phyloP scores from a whole-genome alignment of 2,329 filamentous ascomycete species.

The Pseudogymnoascus sp. region DNA sequence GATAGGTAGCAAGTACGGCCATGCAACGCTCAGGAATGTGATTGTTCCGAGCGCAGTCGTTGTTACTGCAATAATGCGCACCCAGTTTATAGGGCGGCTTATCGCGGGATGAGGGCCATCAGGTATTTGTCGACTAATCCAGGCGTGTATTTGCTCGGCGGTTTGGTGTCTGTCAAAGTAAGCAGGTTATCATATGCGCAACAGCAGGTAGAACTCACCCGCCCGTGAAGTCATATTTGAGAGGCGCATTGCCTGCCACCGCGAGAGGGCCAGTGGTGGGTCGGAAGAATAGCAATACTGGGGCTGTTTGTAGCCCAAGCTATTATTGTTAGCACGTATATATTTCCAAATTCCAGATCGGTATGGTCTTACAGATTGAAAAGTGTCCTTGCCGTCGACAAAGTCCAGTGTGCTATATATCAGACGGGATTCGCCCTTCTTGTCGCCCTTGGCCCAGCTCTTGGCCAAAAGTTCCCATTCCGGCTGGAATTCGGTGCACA shows the following conservation, averaged over 20 bases:
- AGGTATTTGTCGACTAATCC: constrained; percentile 72
- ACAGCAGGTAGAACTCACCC: constrained; percentile 47
- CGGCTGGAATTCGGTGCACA: constrained; percentile 86
- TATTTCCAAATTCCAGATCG: not conserved
- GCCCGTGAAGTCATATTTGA: constrained; percentile 75
- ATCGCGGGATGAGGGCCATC: constrained; percentile 69
- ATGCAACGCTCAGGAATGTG: constrained; percentile 61
- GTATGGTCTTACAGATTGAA: constrained; percentile 62
- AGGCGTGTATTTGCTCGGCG: constrained; percentile 70
- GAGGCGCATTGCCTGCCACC: constrained; percentile 55
- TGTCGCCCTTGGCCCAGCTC: constrained; percentile 83
- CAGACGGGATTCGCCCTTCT: constrained; percentile 59
- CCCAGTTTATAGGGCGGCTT: constrained; percentile 78
- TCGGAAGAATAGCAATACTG: constrained; percentile 78
- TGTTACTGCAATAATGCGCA: constrained; percentile 59
- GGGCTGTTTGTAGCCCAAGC: constrained; percentile 90
- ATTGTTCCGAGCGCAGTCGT: constrained; percentile 61
- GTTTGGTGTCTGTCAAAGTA: constrained; percentile 48
- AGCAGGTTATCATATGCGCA: constrained; percentile 11
- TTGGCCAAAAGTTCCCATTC: constrained; percentile 84
- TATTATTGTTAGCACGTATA: constrained; percentile 32
- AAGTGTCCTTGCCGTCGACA: constrained; percentile 68
- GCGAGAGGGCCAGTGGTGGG: constrained; percentile 78
- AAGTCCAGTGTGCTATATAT: constrained; percentile 87
- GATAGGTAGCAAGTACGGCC: constrained; percentile 71